These are phyloP conservation scores for Penicillium concentricum DNA, from an alignment of 2,329 filamentous ascomycete species.

Conservation along the genomic window DNA sequence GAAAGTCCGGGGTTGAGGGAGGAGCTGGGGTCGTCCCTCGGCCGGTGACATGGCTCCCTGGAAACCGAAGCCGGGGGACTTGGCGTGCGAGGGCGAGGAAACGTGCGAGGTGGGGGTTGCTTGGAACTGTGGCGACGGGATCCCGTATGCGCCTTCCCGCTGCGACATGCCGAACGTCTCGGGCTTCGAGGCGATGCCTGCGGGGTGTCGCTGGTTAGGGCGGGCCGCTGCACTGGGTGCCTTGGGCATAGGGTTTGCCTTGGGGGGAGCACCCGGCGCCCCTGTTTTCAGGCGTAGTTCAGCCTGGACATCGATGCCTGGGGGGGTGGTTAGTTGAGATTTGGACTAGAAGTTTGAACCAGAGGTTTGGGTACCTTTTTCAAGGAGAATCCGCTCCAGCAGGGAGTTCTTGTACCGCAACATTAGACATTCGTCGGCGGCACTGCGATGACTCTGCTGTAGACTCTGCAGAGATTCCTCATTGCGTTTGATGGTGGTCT, in stretches of 20 bases:
- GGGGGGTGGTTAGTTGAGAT: slow-evolving; percentile 8
- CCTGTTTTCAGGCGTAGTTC: slow-evolving; percentile 91
- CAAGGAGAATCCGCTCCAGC: slow-evolving; percentile 88
- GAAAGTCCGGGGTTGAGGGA: slow-evolving; percentile 38
- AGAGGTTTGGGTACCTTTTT: slow-evolving; percentile 68
- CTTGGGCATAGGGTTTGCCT: slow-evolving; percentile 68
- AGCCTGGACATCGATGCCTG: slow-evolving; percentile 94
- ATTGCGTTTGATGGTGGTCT: slow-evolving; percentile 95
- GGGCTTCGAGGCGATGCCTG: slow-evolving; percentile 72
- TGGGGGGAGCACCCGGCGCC: slow-evolving; percentile 68
- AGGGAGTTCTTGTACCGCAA: slow-evolving; percentile 97
- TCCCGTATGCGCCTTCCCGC: slow-evolving; percentile 41
- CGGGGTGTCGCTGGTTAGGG: slow-evolving; percentile 69
- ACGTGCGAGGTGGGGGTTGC: slow-evolving; percentile 80
- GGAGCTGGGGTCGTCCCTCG: slow-evolving; percentile 47
- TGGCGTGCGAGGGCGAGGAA: slow-evolving; percentile 63
- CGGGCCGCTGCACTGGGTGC: slow-evolving; percentile 75
- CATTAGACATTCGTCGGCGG: slow-evolving; percentile 97
- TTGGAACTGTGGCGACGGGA: slow-evolving; percentile 69
- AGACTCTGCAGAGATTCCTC: slow-evolving; percentile 90
- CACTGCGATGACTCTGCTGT: slow-evolving; percentile 89
- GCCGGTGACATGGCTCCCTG: slow-evolving; percentile 63
- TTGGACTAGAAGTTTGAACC: background rate
- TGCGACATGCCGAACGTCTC: slow-evolving; percentile 50
- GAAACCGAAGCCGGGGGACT: slow-evolving; percentile 61